Conservation (phyloP, 768 basidiomycete species). For the Strobilomyces echinocephalus region DNA sequence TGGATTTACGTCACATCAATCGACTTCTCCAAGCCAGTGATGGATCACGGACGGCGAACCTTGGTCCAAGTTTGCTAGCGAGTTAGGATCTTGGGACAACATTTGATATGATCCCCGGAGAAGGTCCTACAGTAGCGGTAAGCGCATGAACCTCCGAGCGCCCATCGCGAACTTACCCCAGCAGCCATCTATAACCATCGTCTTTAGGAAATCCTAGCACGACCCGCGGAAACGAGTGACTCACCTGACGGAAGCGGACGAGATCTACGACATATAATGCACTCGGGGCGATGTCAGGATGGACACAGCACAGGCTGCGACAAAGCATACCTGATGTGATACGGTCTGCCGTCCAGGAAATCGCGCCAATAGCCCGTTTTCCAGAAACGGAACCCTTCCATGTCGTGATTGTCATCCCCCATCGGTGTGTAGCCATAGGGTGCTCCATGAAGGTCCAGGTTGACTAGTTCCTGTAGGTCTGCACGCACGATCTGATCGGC, state of each 20-base stretch:
- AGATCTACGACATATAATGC: constrained; percentile 96
- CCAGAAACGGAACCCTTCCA: constrained; percentile 99
- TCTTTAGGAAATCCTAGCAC: neutral
- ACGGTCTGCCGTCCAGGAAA: constrained; percentile 75
- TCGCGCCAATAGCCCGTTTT: constrained; percentile 96
- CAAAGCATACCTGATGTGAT: constrained; percentile 83
- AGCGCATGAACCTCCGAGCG: neutral
- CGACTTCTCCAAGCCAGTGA: neutral
- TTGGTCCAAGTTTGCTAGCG: constrained; percentile 93
- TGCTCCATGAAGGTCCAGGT: constrained; percentile 85
- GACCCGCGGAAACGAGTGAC: neutral
- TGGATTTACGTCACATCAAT: constrained; percentile 23
- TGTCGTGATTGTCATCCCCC: constrained; percentile 91
- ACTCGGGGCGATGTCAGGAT: constrained; percentile 38
- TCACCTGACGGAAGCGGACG: constrained; percentile 86
- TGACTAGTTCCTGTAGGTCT: constrained; percentile 93
- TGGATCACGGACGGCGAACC: constrained; percentile 36
- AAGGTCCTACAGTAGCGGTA: constrained; percentile 54
- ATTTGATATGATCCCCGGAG: constrained; percentile 89
- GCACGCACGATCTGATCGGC: constrained; percentile 96
- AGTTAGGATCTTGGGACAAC: constrained; percentile 91
- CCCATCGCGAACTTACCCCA: constrained; percentile 37
- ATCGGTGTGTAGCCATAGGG: constrained; percentile 97
- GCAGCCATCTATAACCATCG: constrained; percentile 43
- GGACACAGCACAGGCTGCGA: neutral